Evolutionary conservation across 768 basidiomycete genomes (phyloP), one percentile per base, ranked within the genome.

Genomic region (Suillus placidus): DNA sequence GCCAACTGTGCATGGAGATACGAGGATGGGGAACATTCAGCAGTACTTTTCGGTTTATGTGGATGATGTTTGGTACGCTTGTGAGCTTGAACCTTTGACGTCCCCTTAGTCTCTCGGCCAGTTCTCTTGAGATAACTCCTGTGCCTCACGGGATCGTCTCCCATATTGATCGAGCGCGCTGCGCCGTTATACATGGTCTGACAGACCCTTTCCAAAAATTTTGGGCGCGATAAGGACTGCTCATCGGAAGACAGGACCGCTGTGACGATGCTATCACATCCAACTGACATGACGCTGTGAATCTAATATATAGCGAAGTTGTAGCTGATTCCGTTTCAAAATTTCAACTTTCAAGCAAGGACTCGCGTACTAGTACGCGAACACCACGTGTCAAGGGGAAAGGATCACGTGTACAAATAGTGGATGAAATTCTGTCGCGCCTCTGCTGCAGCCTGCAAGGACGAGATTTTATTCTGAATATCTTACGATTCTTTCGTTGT

Each of bases 61-160:
- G 92, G 92, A 68, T 93, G 93, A 34, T 84, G 76, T 62, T 85
- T 81, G 45, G 92, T 84, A 5, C 93, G 84, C 66, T 92, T 90
- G 26, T 26, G 26, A 26, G 26, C 26, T 26, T 26, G 37, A 38
- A 38, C 10, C 10, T n/a, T 45, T 49, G 23, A 49, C 6, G 23
- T 49, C 12, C 12, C 23, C 6, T 49, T 49, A 26, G 13, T 49
- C 47, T 23, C 23, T 13, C 23, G 26, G 23, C 42, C 18, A 18
- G n/a, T 18, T 43, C 18, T 18, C 42, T 43, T 43, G 20, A n/a
- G 14, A 20, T 45, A 45, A 45, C n/a, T 6, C 16, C 14, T 8
- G 20, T 9, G 20, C 43, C 20, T 45, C 20, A 10, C 20, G 20
- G n/a, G 18, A 42, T 42, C 40, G 40, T 42, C 14, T 42, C 40